Percentiles rank a stretch among this genome's conserved stretches.
phyloP scores from a whole-genome alignment of 163 green algal species.

The Scenedesmus sp. region DNA sequence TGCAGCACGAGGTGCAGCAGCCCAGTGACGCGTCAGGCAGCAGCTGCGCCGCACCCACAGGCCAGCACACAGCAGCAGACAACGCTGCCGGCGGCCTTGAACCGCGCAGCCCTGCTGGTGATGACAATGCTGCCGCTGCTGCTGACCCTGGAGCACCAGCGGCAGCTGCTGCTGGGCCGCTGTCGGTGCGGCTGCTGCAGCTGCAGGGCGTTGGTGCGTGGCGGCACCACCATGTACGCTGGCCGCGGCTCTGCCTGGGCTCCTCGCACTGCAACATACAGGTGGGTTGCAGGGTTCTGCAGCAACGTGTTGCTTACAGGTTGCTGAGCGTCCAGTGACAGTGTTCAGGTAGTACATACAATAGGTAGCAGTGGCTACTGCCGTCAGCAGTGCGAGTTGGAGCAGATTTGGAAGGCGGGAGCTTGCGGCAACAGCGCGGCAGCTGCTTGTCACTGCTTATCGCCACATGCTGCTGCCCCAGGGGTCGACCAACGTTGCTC shows the following conservation, averaged over 20 bases:
- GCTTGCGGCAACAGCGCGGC: not conserved
- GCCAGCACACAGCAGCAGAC: not conserved
- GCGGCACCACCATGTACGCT: slow-evolving; percentile 21
- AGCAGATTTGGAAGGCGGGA: not conserved
- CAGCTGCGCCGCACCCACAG: not conserved
- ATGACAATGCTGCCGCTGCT: not conserved
- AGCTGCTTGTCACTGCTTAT: not conserved
- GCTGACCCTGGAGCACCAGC: not conserved
- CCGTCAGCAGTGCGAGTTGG: not conserved
- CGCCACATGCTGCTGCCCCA: not conserved
- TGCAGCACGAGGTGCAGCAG: not conserved
- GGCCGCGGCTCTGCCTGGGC: slow-evolving; percentile 37
- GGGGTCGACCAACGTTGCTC: too few species aligned
- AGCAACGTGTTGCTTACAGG: too few species aligned
- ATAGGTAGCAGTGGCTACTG: not conserved
- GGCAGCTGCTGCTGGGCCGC: not conserved
- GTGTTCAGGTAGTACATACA: too few species aligned
- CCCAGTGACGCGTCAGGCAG: not conserved
- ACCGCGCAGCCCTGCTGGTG: too few species aligned
- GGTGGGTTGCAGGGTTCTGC: not conserved
- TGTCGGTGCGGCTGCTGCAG: not conserved
- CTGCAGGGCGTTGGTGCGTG: not conserved
- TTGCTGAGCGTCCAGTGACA: too few species aligned
- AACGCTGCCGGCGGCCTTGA: too few species aligned
- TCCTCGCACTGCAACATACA: slow-evolving; percentile 47